phyloP scores from a whole-genome alignment of 441 rosid species.

The Sinapis alba region DNA sequence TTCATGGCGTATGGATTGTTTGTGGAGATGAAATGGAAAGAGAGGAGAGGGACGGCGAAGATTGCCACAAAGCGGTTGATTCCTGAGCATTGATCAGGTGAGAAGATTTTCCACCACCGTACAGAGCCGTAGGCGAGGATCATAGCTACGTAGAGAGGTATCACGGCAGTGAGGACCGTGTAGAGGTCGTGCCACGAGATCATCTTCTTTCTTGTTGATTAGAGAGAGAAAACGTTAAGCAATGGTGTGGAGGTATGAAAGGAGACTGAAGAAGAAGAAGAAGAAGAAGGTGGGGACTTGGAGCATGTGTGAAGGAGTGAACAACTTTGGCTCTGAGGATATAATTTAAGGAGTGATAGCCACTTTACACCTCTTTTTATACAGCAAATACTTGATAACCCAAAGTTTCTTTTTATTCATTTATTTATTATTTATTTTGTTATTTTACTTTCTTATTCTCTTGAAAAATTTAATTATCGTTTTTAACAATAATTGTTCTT shows the following conservation, averaged over 20 bases:
- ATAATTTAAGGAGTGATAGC: conserved; percentile 35
- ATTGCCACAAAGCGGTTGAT: conserved; percentile 71
- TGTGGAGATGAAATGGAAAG: conserved; percentile 71
- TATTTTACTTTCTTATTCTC: neutral
- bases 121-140: conserved; percentile 72
- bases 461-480: too few species aligned
- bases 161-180: conserved; percentile 62
- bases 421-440: neutral
- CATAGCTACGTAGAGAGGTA: conserved; percentile 76
- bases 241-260: conserved; percentile 6
- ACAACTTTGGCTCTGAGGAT: conserved; percentile 36
- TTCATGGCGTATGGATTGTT: conserved; percentile 67
- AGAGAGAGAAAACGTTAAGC: conserved; percentile 17
- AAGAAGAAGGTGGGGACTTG: conserved; percentile 29
- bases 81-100: conserved; percentile 75
- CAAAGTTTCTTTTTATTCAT: conserved; percentile 3
- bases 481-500: neutral
- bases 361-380: conserved; percentile 44
- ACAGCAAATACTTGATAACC: conserved; percentile 38
- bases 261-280: conserved; percentile 11
- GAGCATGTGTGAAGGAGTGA: conserved; percentile 33
- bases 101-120: conserved; percentile 72
- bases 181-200: conserved; percentile 64
- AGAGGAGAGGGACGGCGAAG: conserved; percentile 68
- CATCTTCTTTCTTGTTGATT: conserved; percentile 35